Percentiles rank a stretch among this genome's conserved stretches.
These are phyloP conservation scores for Epichloe amarillans DNA, from an alignment of 2,329 filamentous ascomycete genomes.

Conservation along the genomic window DNA sequence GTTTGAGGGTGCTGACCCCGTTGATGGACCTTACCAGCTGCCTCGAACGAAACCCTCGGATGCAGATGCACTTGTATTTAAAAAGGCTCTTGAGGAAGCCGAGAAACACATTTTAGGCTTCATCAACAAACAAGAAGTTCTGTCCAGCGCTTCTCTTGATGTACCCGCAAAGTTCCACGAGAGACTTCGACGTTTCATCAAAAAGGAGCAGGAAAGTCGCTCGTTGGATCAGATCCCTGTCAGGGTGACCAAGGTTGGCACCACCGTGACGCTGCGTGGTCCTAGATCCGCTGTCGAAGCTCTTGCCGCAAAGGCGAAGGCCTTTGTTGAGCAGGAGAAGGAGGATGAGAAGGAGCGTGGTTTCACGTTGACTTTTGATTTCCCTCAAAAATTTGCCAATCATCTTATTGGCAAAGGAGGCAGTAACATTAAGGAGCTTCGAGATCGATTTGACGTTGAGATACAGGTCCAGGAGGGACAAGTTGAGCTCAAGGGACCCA, in stretches of 20 bases:
- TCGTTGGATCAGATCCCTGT: slow-evolving; percentile 45
- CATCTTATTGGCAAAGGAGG: slow-evolving; percentile 61
- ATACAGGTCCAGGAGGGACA: slow-evolving; percentile 89
- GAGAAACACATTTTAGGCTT: slow-evolving; percentile 43
- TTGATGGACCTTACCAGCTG: slow-evolving; percentile 35
- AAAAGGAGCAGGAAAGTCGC: slow-evolving; percentile 47
- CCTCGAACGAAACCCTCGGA: slow-evolving; percentile 39
- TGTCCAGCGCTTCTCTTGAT: slow-evolving; percentile 38
- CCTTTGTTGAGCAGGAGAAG: slow-evolving; percentile 78
- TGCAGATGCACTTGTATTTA: slow-evolving; percentile 38
- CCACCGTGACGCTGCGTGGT: slow-evolving; percentile 60
- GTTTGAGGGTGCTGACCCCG: slow-evolving; percentile 50
- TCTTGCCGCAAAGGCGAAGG: slow-evolving; percentile 57
- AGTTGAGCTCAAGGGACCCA: slow-evolving; percentile 89
- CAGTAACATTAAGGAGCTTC: slow-evolving; percentile 51
- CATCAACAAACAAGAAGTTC: slow-evolving; percentile 44
- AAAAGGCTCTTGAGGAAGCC: slow-evolving; percentile 41
- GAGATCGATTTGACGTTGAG: slow-evolving; percentile 55
- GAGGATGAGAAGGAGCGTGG: slow-evolving; percentile 88
- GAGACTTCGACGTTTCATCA: slow-evolving; percentile 49
- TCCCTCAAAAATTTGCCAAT: slow-evolving; percentile 89
- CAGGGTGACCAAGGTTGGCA: slow-evolving; percentile 44
- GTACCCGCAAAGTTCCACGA: slow-evolving; percentile 52
- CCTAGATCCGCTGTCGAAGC: slow-evolving; percentile 59
- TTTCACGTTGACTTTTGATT: slow-evolving; percentile 76